Evolutionary conservation across 2,329 filamentous ascomycete species (phyloP).

Genomic region (Colletotrichum liaoningense): DNA sequence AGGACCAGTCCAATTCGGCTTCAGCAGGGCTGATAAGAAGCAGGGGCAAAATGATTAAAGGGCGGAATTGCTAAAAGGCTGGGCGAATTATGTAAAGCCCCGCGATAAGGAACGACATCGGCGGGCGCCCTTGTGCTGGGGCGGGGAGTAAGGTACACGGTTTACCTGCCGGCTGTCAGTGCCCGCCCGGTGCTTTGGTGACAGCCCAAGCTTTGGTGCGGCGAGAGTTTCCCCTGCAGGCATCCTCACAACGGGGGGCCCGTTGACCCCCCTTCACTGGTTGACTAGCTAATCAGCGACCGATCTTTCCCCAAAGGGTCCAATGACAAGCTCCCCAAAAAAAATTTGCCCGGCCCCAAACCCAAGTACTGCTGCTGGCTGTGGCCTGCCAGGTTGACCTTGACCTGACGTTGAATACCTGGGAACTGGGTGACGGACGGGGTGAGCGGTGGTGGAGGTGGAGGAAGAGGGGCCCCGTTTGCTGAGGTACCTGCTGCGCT

Average conservation of each 20-base stretch:
- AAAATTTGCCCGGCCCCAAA: slow-evolving; percentile 23
- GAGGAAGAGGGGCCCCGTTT: slow-evolving; percentile 3
- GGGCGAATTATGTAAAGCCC: slow-evolving; percentile 27
- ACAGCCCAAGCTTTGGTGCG: neutral
- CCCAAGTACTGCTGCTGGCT: slow-evolving; percentile 7
- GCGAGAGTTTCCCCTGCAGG: slow-evolving; percentile 27
- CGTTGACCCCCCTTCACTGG: neutral
- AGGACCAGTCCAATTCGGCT: slow-evolving; percentile 1
- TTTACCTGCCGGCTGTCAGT: neutral
- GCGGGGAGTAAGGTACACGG: neutral
- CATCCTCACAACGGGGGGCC: neutral
- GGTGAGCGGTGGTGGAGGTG: neutral
- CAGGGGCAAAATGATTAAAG: neutral
- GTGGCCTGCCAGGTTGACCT: neutral
- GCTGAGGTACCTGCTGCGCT: neutral
- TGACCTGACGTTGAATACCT: neutral
- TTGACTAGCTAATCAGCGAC: slow-evolving; percentile 18
- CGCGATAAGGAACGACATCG: slow-evolving; percentile 34
- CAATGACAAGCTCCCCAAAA: slow-evolving; percentile 35
- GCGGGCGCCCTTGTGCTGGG: slow-evolving; percentile 6
- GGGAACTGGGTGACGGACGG: neutral
- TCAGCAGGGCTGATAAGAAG: slow-evolving; percentile 32
- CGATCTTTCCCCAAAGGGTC: slow-evolving; percentile 22
- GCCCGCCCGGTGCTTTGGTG: neutral
- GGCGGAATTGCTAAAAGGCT: neutral